Percentiles rank a stretch among this genome's conserved stretches.
Evolutionary conservation across 208 protist species (phyloP).

Genomic region (Trypanosoma mega): DNA sequence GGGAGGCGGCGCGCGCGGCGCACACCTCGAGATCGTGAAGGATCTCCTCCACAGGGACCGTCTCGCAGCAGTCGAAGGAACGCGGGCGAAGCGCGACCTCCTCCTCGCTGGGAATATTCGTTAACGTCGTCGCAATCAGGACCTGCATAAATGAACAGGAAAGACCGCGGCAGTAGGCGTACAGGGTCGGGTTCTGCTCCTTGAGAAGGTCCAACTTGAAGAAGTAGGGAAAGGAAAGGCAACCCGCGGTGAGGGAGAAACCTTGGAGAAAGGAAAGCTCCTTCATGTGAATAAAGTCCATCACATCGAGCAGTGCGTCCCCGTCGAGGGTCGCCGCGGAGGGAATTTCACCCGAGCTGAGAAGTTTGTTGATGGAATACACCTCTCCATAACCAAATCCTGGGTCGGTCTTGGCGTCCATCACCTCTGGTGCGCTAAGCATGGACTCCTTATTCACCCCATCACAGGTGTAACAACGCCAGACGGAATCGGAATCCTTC

Average conservation of each 20-base stretch:
- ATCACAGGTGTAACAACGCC: slow-evolving; percentile 58
- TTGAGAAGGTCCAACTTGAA: slow-evolving; percentile 60
- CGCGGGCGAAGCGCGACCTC: slow-evolving; percentile 71
- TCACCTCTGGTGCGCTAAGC: slow-evolving; percentile 77
- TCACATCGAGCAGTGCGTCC: slow-evolving; percentile 55
- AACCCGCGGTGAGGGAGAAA: slow-evolving; percentile 63
- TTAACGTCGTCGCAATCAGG: slow-evolving; percentile 62
- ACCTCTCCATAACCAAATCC: slow-evolving; percentile 57
- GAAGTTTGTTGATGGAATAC: slow-evolving; percentile 47
- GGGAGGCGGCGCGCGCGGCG: slow-evolving; percentile 20
- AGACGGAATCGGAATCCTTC: slow-evolving; percentile 28
- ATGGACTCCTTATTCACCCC: slow-evolving; percentile 76
- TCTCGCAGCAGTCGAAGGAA: slow-evolving; percentile 51
- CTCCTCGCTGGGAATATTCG: slow-evolving; percentile 78
- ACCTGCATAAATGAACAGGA: slow-evolving; percentile 55
- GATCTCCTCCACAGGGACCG: slow-evolving; percentile 56
- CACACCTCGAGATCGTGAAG: slow-evolving; percentile 60
- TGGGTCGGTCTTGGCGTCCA: slow-evolving; percentile 87
- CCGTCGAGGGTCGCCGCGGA: slow-evolving; percentile 45
- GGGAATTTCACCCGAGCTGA: slow-evolving; percentile 46
- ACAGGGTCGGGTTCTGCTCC: slow-evolving; percentile 49
- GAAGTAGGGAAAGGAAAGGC: slow-evolving; percentile 78
- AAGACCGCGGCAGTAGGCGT: slow-evolving; percentile 78
- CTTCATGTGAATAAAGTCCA: slow-evolving; percentile 72
- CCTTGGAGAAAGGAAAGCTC: slow-evolving; percentile 72